A percentile compares a stretch with the other conserved stretches of the same genome.
Evolutionary conservation across 75 land plant genomes (phyloP).

Genomic region (Selaginella moellendorffii): DNA sequence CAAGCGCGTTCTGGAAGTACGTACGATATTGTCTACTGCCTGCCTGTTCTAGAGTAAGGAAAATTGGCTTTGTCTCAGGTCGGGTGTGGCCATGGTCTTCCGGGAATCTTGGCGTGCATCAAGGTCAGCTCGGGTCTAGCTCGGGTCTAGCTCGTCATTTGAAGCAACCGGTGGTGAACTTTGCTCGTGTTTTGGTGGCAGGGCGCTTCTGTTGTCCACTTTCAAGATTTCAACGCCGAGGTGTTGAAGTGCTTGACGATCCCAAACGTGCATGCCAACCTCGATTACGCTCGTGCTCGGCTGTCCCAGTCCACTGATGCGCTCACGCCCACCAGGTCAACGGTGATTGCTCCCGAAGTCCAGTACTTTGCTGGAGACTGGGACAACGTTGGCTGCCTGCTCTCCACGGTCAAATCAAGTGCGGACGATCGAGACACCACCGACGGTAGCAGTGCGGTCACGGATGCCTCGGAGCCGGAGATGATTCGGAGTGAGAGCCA

Average conservation of each 20-base stretch:
- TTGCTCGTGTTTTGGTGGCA: slow-evolving; percentile 12
- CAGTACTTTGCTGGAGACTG: slow-evolving; percentile 96
- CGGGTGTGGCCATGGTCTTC: slow-evolving; percentile 98
- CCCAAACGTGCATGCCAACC: slow-evolving; percentile 59
- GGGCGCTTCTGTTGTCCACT: slow-evolving; percentile 77
- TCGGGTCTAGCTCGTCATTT: too few species aligned
- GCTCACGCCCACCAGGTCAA: slow-evolving; percentile 2
- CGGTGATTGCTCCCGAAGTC: slow-evolving; percentile 23
- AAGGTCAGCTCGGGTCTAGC: too few species aligned
- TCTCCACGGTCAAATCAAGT: slow-evolving; percentile 12
- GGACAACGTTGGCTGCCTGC: slow-evolving; percentile 51
- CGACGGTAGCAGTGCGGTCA: too few species aligned
- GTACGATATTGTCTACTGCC: too few species aligned
- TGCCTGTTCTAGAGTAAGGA: slow-evolving; percentile 7
- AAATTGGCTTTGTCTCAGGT: slow-evolving; percentile 32
- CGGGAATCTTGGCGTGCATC: slow-evolving; percentile 79
- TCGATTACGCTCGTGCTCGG: slow-evolving; percentile 20
- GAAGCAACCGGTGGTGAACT: too few species aligned
- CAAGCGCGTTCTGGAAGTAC: slow-evolving; percentile 87
- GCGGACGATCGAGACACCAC: too few species aligned
- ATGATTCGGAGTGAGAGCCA: neutral
- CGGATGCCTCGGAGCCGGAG: too few species aligned
- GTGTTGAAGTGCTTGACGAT: slow-evolving; percentile 71
- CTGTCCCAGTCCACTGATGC: slow-evolving; percentile 11
- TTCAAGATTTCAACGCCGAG: slow-evolving; percentile 96